A percentile compares a stretch with the other conserved stretches of the same genome.
phyloP scores from a whole-genome alignment of 805 yeast species.

The Blastobotrys robertii region DNA sequence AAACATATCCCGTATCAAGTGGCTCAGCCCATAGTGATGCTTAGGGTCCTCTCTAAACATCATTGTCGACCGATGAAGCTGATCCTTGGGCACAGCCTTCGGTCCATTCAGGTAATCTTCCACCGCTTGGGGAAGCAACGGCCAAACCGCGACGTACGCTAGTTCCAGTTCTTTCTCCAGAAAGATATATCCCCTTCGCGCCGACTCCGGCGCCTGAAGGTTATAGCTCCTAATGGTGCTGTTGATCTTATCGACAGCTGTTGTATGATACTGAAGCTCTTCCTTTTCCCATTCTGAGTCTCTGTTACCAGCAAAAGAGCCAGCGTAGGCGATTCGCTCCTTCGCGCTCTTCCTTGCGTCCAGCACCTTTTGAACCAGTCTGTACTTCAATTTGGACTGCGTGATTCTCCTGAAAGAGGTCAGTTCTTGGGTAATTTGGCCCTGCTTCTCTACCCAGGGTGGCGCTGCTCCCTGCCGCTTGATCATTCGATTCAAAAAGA shows the following conservation, averaged over 20 bases:
- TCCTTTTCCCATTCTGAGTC: slow-evolving; percentile 31
- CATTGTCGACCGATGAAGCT: slow-evolving; percentile 1
- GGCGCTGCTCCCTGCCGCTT: slow-evolving; percentile 68
- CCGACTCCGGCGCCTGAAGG: slow-evolving; percentile 51
- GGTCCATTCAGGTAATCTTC: slow-evolving; percentile 2
- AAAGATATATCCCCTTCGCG: slow-evolving; percentile 45
- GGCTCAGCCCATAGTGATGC: slow-evolving; percentile 23
- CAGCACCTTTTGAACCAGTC: neutral
- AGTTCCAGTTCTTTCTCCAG: slow-evolving; percentile 35
- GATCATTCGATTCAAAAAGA: slow-evolving; percentile 68
- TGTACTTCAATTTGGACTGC: neutral
- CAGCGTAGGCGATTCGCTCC: too few species aligned
- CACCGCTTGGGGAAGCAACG: slow-evolving; percentile 12
- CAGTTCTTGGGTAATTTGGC: slow-evolving; percentile 42
- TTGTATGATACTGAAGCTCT: slow-evolving; percentile 26
- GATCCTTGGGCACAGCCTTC: slow-evolving; percentile 1
- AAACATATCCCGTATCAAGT: slow-evolving; percentile 18
- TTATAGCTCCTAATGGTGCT: slow-evolving; percentile 47
- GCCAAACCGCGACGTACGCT: slow-evolving; percentile 30
- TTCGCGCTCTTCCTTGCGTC: slow-evolving; percentile 5
- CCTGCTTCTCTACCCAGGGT: slow-evolving; percentile 83
- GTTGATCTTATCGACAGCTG: slow-evolving; percentile 35
- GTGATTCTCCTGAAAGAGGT: slow-evolving; percentile 33
- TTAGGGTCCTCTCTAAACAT: slow-evolving; percentile 18
- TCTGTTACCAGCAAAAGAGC: neutral